These are phyloP conservation scores for Ceratocystis huliohia DNA, from an alignment of 2,329 filamentous ascomycete genomes.

Conservation along the genomic window DNA sequence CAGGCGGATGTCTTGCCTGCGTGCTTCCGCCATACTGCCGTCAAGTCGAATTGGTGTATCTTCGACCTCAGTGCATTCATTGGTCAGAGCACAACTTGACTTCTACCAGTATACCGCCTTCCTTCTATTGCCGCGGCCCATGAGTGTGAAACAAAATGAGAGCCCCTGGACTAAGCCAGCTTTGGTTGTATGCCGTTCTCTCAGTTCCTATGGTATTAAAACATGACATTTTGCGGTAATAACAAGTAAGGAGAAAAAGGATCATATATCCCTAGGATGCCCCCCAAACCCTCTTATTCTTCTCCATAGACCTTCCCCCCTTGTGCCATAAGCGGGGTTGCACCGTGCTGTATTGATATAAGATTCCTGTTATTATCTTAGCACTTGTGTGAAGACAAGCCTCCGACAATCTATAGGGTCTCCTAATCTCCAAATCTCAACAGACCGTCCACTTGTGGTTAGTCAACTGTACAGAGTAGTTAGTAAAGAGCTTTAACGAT, in stretches of 20 bases:
- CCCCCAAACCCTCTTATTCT: too few relatives aligned
- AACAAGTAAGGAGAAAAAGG: not conserved
- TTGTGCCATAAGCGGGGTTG: not conserved
- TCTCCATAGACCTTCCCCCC: too few relatives aligned
- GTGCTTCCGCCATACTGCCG: not conserved
- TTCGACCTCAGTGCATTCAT: too few relatives aligned
- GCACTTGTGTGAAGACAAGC: not conserved
- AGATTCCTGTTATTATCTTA: not conserved
- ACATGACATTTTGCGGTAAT: not conserved
- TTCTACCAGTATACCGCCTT: too few relatives aligned
- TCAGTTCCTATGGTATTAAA: too few relatives aligned
- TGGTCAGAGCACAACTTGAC: too few relatives aligned
- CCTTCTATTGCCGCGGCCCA: not conserved
- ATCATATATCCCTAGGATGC: too few relatives aligned
- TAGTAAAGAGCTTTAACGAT: not conserved
- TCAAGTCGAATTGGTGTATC: too few relatives aligned
- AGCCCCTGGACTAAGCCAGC: not conserved
- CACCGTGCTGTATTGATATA: not conserved
- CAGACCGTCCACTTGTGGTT: not conserved
- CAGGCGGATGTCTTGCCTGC: not conserved
- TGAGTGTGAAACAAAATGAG: not conserved
- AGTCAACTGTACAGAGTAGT: not conserved
- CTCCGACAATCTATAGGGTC: not conserved
- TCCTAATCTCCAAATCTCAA: not conserved
- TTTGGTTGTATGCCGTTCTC: not conserved